Evolutionary conservation across 441 rosid genomes (phyloP), one percentile per base, ranked within the genome.

Genomic region (Cnidoscolus chayamansa): DNA sequence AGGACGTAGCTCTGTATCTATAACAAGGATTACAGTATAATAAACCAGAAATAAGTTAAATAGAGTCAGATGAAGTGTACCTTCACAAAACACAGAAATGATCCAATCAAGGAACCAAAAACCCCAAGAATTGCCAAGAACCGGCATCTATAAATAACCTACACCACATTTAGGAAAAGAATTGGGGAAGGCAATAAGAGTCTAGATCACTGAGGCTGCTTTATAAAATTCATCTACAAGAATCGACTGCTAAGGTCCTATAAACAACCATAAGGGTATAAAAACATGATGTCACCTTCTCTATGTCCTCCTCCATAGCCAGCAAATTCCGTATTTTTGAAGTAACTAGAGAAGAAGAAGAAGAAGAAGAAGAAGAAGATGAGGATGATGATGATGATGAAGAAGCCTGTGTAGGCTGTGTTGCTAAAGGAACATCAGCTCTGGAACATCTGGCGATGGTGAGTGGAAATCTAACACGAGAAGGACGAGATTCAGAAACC

Each of bases 81-180:
- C 90, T 90, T 86, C 75, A 88, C 68, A 81, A 90, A 90, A 75
- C 92, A 90, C 20, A 85, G 68, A 40, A 90, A 54, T 13, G 92
- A 88, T 48, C 95, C 95, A 2, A 90, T 55, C 68, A 88, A 61
- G 59, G 92, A 90, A 4, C 95, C 95, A 45, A 81, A 68, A 57
- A 89, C 91, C 54, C 87, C 95, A 48, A 90, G 87, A 67, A 90
- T 73, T 55, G 92, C 81, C 87, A 90, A 76, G 84, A 90, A 90
- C 35, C 95, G 78, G 72, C 87, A 88, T 60, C 83, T 43, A 75
- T 90, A 88, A 19, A 88, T 88, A 6, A 72, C 78, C 95, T 90
- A 68, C 58, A 75, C 1, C 10, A 7, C 51, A 70, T 4, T 31
- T 19, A 9, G 7, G 15, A 60, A 48, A 30, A 56, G 2, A 49